Percentiles rank a stretch among this genome's conserved stretches.
phyloP scores from a whole-genome alignment of 768 basidiomycete genomes.

The Symmetrospora coprosmae region DNA sequence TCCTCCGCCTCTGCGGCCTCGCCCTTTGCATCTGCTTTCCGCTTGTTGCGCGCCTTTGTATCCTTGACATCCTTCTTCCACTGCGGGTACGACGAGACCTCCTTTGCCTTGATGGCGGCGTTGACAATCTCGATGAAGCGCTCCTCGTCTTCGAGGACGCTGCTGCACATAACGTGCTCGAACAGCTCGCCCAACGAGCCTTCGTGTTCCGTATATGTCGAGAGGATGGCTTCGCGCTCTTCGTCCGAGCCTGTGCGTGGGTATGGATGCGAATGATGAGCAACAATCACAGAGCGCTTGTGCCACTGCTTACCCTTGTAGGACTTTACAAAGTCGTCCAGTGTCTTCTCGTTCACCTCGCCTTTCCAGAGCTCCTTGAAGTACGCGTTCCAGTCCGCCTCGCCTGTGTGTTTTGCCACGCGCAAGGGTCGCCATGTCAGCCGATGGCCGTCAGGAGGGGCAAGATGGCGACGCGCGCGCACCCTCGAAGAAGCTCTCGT shows the following conservation, averaged over 20 bases:
- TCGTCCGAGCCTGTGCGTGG: constrained; percentile 58
- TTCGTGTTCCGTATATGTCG: constrained; percentile 54
- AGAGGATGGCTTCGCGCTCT: constrained; percentile 63
- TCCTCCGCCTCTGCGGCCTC: constrained; percentile 33
- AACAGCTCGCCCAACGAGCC: constrained; percentile 74
- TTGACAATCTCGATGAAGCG: constrained; percentile 63
- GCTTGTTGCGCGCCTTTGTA: constrained; percentile 46
- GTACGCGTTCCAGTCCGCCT: constrained; percentile 86
- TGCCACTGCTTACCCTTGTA: constrained; percentile 79
- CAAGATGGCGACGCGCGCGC: too few relatives aligned
- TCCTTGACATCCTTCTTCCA: constrained; percentile 68
- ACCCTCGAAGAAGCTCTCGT: constrained; percentile 55
- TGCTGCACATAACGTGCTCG: constrained; percentile 67
- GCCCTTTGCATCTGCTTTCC: constrained; percentile 26
- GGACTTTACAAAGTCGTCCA: constrained; percentile 84
- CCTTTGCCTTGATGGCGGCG: constrained; percentile 49
- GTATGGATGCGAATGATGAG: too few relatives aligned
- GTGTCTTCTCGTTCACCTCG: constrained; percentile 39
- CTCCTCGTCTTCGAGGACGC: constrained; percentile 55
- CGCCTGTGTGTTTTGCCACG: too few relatives aligned
- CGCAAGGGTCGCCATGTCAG: too few relatives aligned
- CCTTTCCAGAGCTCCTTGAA: constrained; percentile 42
- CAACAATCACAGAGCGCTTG: background rate
- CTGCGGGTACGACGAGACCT: constrained; percentile 43
- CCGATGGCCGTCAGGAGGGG: too few relatives aligned